These are phyloP conservation scores for Beta lomatogona DNA, from an alignment of 179 eudicot species.

Conservation along the genomic window DNA sequence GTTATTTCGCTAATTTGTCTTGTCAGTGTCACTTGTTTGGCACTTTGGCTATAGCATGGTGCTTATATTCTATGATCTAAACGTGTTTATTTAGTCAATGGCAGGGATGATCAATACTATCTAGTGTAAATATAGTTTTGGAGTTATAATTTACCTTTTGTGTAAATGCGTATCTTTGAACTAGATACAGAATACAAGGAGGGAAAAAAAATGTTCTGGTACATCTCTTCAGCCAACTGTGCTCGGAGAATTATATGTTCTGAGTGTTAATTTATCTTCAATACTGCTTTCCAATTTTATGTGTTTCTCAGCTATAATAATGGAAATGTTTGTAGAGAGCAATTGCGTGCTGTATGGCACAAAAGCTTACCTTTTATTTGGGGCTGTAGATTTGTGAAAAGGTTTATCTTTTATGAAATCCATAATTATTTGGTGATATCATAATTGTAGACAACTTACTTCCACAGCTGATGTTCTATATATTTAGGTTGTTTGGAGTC, in stretches of 20 bases:
- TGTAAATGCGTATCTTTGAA: not conserved
- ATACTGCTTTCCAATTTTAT: not conserved
- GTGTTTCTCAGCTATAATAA: not conserved
- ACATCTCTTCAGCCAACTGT: not conserved
- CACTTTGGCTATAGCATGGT: not conserved
- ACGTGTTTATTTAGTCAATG: not conserved
- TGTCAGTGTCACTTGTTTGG: not conserved
- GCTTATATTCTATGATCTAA: not conserved
- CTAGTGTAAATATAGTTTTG: not conserved
- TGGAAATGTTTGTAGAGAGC: not conserved
- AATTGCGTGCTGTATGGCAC: not conserved
- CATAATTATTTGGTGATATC: not conserved
- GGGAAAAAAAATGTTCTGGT: too few species aligned
- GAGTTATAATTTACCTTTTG: not conserved
- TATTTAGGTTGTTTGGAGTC: constrained; percentile 76
- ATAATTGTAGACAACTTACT: constrained; percentile 6
- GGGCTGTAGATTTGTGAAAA: not conserved
- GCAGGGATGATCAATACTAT: not conserved
- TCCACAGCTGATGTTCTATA: constrained; percentile 2
- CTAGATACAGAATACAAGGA: not conserved
- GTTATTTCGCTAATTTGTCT: not conserved
- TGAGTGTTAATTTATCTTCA: not conserved
- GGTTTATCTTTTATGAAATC: not conserved
- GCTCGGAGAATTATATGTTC: constrained; percentile 7
- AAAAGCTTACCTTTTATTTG: not conserved